Evolutionary conservation across 2,329 filamentous ascomycete genomes (phyloP), one percentile per base, ranked within the genome.

Genomic region (Phialemoniopsis sp.): DNA sequence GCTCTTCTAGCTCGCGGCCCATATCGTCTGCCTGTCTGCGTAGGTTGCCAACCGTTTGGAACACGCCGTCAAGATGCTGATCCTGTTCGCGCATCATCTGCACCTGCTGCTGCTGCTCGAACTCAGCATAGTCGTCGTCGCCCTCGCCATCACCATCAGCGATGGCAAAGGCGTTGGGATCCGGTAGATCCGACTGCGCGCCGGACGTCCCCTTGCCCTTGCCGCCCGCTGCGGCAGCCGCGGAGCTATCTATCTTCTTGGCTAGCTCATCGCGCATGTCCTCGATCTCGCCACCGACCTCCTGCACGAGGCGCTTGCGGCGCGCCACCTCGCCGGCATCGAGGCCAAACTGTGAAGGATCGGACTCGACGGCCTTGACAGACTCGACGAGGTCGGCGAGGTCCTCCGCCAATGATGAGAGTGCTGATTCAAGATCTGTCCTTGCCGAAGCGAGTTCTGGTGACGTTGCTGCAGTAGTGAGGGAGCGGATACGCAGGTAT

Each of bases 41-140:
- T 57, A 98, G 66, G 58, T 89, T 96, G 3, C 90, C 91, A 17
- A 98, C 93, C 1, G 91, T 97, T 49, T 83, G 80, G 58, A 94
- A 95, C 34, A 98, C 91, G 13, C 87, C 87, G 58, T 97, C 91
- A 2, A 98, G 74, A 53, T 93, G 86, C 65, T 90, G 76, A 59
- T 98, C 93, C 70, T 98, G 93, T 63, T 96, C 89, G 49, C 85
- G 80, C 85, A 98, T 90, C 64, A 98, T 86, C 64, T 90, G 79
- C 57, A 86, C 60, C 68, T 98, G 94, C 59, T 94, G 80, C 65
- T 93, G 84, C 62, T 95, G 85, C 70, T 97, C 91, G 54, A 95
- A 90, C 52, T 83, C 84, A 13, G 83, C 91, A 43, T 78, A 78
- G 58, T 83, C 79, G 37, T 78, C 73, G 34, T 52, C 57, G n/a